These are phyloP conservation scores for Cucurbita argyrosperma DNA, from an alignment of 306 rosid species.

Conservation along the genomic window DNA sequence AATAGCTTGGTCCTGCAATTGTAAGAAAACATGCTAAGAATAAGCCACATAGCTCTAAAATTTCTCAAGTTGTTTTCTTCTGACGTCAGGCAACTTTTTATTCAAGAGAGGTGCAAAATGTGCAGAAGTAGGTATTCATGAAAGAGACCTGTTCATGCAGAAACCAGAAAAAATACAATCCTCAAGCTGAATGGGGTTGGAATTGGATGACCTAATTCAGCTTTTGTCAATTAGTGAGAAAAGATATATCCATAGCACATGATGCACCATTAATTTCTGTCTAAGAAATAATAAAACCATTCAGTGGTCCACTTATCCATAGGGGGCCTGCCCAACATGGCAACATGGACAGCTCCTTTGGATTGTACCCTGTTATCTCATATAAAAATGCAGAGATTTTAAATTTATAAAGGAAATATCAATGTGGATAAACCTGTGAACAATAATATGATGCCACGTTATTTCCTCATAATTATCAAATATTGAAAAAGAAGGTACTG, in stretches of 20 bases:
- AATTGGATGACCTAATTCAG: neutral
- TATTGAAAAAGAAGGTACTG: neutral
- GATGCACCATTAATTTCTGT: neutral
- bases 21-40: neutral
- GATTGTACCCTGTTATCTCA: neutral
- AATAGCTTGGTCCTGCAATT: neutral
- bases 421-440: neutral
- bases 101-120: neutral
- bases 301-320: slow-evolving; percentile 27
- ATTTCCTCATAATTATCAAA: neutral
- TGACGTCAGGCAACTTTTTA: neutral
- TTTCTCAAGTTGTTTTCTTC: neutral
- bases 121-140: neutral
- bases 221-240: slow-evolving; percentile 2
- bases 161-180: neutral
- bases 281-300: neutral
- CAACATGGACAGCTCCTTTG: slow-evolving; percentile 1
- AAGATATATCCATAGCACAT: neutral
- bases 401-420: neutral
- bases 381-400: neutral
- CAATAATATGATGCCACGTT: neutral
- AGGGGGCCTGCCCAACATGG: slow-evolving; percentile 14
- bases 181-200: neutral
- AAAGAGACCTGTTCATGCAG: neutral
- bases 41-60: neutral